Base-by-base conservation (phyloP, 202 grass and related monocot species). In the Schoenoplectus triqueter region DNA sequence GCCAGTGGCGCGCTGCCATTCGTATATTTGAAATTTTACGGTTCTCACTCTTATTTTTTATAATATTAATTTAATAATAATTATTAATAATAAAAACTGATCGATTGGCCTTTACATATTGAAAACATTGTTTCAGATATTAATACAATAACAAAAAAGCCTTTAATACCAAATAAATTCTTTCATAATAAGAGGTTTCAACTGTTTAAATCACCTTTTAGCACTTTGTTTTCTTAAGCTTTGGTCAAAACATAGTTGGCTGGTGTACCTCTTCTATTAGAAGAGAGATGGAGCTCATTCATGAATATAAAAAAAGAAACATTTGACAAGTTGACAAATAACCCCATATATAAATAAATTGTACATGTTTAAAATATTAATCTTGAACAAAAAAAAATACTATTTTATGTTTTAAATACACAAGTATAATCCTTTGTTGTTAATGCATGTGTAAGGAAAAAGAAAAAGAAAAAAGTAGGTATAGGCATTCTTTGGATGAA, bases 261-360 rank as follows among this genome's bases (percentile, higher is more conserved):
- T 94, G 95, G 95, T 83, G 88, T 79, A 97, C 95, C 65, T 97
- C 95, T 85, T 97, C 95, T 81, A 82, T 97, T 42, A 90, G 95
- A 86, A 92, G 92, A 88, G 95, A 94, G 73, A 78, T 74, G 50
- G 87, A 93, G 14, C 92, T 97, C 81, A 6, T 73, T 85, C 86
- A 91, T 90, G 90, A 94, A 85, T 1, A 0, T 41, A 31, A 31
- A 31, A 31, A 31, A 31, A 31, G 31, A 20, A 45, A 46, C 18
- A 45, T 64, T 31, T 10, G 15, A 31, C 18, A 17, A 55, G 21
- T 80, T 46, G 21, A 13, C n/a, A 62, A 40, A 79, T 41, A 9
- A 7, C 51, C 10, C 44, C 8, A 22, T 78, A 46, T 19, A 80
- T 55, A 41, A 21, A 40, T 69, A 18, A 69, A 69, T 1, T 82